phyloP scores from a whole-genome alignment of 345 rosid species.

The Excoecaria cochinchinensis region DNA sequence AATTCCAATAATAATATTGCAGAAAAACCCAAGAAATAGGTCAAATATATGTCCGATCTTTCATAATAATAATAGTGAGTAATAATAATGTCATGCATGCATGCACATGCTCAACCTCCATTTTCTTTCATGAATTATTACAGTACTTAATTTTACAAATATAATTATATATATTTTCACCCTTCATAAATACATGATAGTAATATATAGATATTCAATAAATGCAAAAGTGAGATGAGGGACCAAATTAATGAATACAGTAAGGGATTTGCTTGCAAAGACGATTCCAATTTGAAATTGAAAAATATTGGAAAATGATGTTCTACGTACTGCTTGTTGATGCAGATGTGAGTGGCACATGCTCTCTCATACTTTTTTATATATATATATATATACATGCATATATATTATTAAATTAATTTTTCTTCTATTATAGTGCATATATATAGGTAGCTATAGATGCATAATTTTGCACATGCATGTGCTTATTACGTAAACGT shows the following conservation, averaged over 20 bases:
- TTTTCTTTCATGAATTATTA: no score
- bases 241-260: neutral
- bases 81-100: no score
- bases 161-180: neutral
- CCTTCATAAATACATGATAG: neutral
- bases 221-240: neutral
- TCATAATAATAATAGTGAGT: no score
- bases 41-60: no score
- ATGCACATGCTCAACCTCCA: no score
- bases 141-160: neutral
- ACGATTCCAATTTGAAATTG: neutral
- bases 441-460: neutral
- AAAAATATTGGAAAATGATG: neutral
- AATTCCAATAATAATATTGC: neutral
- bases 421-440: no score
- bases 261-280: constrained; percentile 1
- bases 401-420: no score
- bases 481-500: neutral
- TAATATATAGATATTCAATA: neutral
- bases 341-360: neutral
- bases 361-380: neutral
- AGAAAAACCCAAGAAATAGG: constrained; percentile 2
- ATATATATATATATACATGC: neutral
- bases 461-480: neutral
- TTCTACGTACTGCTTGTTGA: neutral